Evolutionary conservation across 1,284 basidiomycete genomes (phyloP).

Genomic region (Ceratobasidium theobromae): DNA sequence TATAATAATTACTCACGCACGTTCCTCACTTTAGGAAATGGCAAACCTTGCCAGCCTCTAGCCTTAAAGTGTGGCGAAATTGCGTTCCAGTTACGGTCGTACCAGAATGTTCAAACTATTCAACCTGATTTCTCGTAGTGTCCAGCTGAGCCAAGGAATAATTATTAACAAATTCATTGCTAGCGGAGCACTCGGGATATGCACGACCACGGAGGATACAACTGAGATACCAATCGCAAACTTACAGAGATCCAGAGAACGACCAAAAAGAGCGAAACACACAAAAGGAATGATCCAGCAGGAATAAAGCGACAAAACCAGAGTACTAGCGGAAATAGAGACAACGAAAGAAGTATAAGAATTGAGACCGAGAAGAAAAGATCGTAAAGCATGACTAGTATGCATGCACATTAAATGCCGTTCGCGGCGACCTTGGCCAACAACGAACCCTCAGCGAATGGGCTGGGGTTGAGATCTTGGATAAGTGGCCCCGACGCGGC

Average conservation of each 20-base stretch:
- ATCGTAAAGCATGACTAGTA: constrained; percentile 16
- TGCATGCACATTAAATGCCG: background rate
- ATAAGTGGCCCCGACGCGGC: background rate
- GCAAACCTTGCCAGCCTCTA: constrained; percentile 12
- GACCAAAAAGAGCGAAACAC: background rate
- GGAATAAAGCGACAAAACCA: background rate
- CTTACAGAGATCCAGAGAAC: constrained; percentile 24
- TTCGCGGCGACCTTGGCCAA: constrained; percentile 30
- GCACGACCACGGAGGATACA: constrained; percentile 24
- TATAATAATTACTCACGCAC: background rate
- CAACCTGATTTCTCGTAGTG: background rate
- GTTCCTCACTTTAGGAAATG: constrained; percentile 19
- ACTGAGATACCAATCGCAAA: constrained; percentile 8
- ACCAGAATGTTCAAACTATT: too few species aligned
- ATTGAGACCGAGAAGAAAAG: constrained; percentile 8
- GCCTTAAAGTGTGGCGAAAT: too few species aligned
- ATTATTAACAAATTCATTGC: background rate
- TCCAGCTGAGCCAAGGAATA: background rate
- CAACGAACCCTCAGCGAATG: constrained; percentile 33
- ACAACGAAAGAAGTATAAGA: too few species aligned
- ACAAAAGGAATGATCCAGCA: constrained; percentile 6
- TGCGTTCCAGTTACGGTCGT: too few species aligned
- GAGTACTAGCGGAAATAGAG: constrained; percentile 8
- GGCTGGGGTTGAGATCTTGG: constrained; percentile 8
- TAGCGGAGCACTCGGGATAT: background rate